Evolutionary conservation across 2,329 filamentous ascomycete species (phyloP), one percentile per base, ranked within the genome.

Genomic region (Alternaria hordeiaustralica): DNA sequence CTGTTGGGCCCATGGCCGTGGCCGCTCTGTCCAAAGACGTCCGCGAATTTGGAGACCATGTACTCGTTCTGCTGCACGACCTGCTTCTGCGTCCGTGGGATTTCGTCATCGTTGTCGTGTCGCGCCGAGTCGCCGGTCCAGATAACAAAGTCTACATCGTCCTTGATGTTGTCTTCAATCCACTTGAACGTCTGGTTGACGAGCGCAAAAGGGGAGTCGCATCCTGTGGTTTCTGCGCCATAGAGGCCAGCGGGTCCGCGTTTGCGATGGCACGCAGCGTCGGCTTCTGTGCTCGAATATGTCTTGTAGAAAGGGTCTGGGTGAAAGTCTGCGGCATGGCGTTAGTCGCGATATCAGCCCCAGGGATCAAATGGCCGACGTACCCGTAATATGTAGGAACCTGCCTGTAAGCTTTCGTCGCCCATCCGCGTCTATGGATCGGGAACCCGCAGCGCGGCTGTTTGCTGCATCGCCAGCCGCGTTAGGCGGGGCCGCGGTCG

Each of bases 71-170:
- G 87, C 56, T 87, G 83, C 15, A 95, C 82, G n/a, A 99, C 90
- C 77, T 97, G 89, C 45, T 87, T 84, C 44, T 89, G 85, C 41
- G 86, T 92, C 69, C 96, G 91, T 12, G 95, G 95, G 33, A 92
- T 85, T 51, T 87, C 81, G 78, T 95, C 92, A 77, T 97, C 94
- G 78, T 91, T 95, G 80, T 97, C 94, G 80, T 97, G 94, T 68
- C 94, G 88, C 20, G 92, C 93, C 30, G 91, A 95, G 79, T 97
- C 94, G 68, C 94, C 94, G 2, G 94, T 97, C 94, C 94, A 97
- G 53, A 97, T 84, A 54, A 97, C 90, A 77, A 97, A 97, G 79
- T 97, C 94, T 67, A 97, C 87, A 4, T 89, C 82, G 76, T 94
- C 91, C 75, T 87, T 90, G 61, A 97, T 76, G 73, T 97, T 90